Evolutionary conservation across 768 basidiomycete genomes (phyloP).

Genomic region (Suillus bovinus): DNA sequence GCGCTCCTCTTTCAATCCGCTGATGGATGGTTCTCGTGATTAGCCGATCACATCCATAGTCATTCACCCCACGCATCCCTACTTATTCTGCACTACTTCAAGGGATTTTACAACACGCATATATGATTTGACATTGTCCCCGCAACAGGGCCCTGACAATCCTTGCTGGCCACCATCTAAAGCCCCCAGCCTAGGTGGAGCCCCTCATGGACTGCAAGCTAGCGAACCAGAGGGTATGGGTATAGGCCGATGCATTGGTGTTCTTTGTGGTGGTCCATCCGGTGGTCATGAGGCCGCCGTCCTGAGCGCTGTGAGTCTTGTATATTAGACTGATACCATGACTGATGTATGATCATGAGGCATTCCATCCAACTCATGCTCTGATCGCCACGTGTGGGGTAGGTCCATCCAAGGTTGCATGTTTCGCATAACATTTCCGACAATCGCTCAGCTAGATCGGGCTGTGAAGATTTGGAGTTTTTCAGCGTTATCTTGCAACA

Average conservation of each 20-base stretch:
- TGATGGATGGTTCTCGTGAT: conserved; percentile 33
- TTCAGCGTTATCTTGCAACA: conserved; percentile 37
- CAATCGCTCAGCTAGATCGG: conserved; percentile 58
- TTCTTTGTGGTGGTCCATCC: conserved; percentile 69
- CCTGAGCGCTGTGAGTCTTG: conserved; percentile 52
- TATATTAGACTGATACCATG: background rate
- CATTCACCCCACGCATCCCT: conserved; percentile 58
- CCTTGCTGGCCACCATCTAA: conserved; percentile 57
- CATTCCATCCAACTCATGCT: conserved; percentile 65
- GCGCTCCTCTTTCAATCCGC: background rate
- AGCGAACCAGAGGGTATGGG: conserved; percentile 62
- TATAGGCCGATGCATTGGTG: conserved; percentile 55
- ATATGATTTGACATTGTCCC: conserved; percentile 54
- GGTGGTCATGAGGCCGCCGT: conserved; percentile 76
- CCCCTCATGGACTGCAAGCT: conserved; percentile 67
- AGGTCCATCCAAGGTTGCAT: conserved; percentile 24
- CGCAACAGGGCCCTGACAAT: conserved; percentile 43
- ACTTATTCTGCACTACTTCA: conserved; percentile 71
- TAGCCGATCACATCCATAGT: conserved; percentile 64
- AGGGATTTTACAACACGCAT: conserved; percentile 70
- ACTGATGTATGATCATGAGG: conserved; percentile 37
- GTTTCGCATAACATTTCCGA: background rate
- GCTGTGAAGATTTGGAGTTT: conserved; percentile 76
- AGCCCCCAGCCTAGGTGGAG: conserved; percentile 56
- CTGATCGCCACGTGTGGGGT: conserved; percentile 81